A percentile compares a stretch with the other conserved stretches of the same genome.
These are phyloP conservation scores for Vanrija humicola DNA, from an alignment of 1,284 basidiomycete genomes.

Conservation along the genomic window DNA sequence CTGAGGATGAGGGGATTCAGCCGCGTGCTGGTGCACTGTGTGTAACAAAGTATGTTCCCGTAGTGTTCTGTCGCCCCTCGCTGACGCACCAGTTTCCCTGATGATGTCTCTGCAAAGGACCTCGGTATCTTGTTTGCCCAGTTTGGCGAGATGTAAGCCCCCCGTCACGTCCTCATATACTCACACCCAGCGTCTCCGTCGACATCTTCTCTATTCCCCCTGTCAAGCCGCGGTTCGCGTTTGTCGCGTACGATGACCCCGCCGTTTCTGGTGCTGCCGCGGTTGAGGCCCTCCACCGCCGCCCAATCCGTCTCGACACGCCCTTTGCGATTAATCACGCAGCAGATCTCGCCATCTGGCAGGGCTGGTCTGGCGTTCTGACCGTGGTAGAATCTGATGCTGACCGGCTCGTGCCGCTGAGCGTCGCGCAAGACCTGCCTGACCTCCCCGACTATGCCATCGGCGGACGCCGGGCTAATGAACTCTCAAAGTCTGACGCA, in stretches of 20 bases:
- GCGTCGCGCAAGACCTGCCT: slow-evolving; percentile 32
- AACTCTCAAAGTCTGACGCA: not conserved
- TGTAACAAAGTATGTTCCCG: slow-evolving; percentile 36
- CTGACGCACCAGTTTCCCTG: slow-evolving; percentile 36
- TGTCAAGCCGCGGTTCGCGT: slow-evolving; percentile 40
- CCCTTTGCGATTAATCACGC: slow-evolving; percentile 29
- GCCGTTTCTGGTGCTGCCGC: slow-evolving; percentile 22
- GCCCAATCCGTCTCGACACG: slow-evolving; percentile 31
- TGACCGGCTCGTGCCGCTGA: slow-evolving; percentile 34
- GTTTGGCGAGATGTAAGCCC: slow-evolving; percentile 45
- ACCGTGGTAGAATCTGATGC: slow-evolving; percentile 37
- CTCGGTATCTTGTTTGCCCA: slow-evolving; percentile 47
- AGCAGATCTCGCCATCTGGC: slow-evolving; percentile 39
- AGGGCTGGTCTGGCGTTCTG: slow-evolving; percentile 32
- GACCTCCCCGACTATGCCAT: slow-evolving; percentile 39
- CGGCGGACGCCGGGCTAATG: not conserved
- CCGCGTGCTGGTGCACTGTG: slow-evolving; percentile 33
- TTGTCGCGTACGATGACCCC: slow-evolving; percentile 38
- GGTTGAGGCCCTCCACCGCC: slow-evolving; percentile 30
- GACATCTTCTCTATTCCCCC: slow-evolving; percentile 47
- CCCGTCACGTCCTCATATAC: not conserved
- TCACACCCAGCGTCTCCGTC: slow-evolving; percentile 38
- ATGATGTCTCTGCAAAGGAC: slow-evolving; percentile 39
- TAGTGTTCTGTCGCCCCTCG: not conserved
- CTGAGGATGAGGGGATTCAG: slow-evolving; percentile 19